phyloP scores from a whole-genome alignment of 2,329 filamentous ascomycete species.

The Aspergillus versicolor region DNA sequence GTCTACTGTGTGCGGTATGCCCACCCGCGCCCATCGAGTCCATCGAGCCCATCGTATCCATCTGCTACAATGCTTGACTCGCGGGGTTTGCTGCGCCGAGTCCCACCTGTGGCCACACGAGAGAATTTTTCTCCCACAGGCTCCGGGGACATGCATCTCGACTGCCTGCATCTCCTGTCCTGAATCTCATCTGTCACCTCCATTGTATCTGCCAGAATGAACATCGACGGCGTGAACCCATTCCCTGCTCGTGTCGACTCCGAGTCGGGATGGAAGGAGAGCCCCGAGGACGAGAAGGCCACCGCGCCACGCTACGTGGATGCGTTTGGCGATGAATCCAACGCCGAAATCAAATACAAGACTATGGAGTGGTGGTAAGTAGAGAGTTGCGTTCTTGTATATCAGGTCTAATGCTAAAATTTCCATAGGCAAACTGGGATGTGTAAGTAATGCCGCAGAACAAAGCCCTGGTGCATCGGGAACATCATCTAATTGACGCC shows the following conservation, averaged over 20 bases:
- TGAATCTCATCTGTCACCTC: neutral
- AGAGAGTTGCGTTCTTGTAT: neutral
- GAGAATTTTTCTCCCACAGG: neutral
- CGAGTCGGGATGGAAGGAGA: neutral
- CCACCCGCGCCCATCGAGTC: too few relatives aligned
- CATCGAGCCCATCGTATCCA: too few relatives aligned
- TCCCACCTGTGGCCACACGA: neutral
- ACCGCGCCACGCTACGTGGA: neutral
- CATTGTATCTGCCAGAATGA: neutral
- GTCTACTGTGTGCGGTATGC: too few relatives aligned
- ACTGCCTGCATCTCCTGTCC: neutral
- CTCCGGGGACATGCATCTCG: neutral
- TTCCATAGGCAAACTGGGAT: slow-evolving; percentile 36
- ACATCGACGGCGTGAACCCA: neutral
- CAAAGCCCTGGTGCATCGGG: too few relatives aligned
- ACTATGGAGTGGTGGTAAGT: slow-evolving; percentile 45
- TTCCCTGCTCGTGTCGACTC: neutral
- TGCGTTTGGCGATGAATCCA: slow-evolving; percentile 33
- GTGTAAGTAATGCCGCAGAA: slow-evolving; percentile 25
- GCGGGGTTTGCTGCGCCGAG: neutral
- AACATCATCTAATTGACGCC: neutral
- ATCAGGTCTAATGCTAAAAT: neutral
- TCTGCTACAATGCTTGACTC: too few relatives aligned
- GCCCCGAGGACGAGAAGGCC: neutral
- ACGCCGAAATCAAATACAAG: slow-evolving; percentile 47